phyloP scores from a whole-genome alignment of 208 protist genomes.

The Phytomonas francai region DNA sequence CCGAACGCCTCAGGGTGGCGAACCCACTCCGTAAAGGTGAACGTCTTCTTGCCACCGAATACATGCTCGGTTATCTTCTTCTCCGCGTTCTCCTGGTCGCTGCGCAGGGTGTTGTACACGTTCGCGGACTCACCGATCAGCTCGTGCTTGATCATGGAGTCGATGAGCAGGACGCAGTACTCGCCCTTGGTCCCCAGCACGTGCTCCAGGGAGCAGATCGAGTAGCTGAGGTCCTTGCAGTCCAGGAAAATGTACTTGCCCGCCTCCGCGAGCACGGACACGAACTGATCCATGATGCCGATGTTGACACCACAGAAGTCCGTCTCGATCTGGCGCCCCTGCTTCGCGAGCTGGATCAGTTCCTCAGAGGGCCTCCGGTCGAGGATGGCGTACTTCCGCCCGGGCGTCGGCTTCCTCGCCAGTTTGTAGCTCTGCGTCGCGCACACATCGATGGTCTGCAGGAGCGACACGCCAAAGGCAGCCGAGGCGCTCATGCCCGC shows the following conservation, averaged over 20 bases:
- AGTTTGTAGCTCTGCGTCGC: conserved; percentile 23
- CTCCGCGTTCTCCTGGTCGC: conserved; percentile 54
- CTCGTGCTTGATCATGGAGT: conserved; percentile 72
- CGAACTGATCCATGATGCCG: conserved; percentile 92
- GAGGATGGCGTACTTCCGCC: conserved; percentile 31
- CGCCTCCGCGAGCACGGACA: conserved; percentile 56
- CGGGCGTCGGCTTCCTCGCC: conserved; percentile 9
- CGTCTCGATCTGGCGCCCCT: conserved; percentile 70
- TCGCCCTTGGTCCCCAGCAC: conserved; percentile 31
- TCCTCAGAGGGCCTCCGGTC: conserved; percentile 24
- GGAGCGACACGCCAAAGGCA: conserved; percentile 65
- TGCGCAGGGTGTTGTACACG: conserved; percentile 62
- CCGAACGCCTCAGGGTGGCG: conserved; percentile 43
- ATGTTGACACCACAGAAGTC: conserved; percentile 80
- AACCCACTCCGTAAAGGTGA: conserved; percentile 58
- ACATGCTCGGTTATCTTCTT: conserved; percentile 49
- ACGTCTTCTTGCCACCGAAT: conserved; percentile 29
- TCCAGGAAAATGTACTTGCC: conserved; percentile 79
- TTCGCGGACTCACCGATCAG: conserved; percentile 36
- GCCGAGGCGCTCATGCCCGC: conserved; percentile 84
- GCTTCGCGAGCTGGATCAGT: conserved; percentile 46
- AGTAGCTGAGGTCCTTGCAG: conserved; percentile 58
- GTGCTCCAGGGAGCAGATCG: conserved; percentile 35
- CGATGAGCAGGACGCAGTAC: conserved; percentile 58
- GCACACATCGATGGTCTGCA: conserved; percentile 40